A percentile compares a stretch with the other conserved stretches of the same genome.
Evolutionary conservation across 192 early-diverging fungal genomes (phyloP).

Genomic region (Coemansia sp.): DNA sequence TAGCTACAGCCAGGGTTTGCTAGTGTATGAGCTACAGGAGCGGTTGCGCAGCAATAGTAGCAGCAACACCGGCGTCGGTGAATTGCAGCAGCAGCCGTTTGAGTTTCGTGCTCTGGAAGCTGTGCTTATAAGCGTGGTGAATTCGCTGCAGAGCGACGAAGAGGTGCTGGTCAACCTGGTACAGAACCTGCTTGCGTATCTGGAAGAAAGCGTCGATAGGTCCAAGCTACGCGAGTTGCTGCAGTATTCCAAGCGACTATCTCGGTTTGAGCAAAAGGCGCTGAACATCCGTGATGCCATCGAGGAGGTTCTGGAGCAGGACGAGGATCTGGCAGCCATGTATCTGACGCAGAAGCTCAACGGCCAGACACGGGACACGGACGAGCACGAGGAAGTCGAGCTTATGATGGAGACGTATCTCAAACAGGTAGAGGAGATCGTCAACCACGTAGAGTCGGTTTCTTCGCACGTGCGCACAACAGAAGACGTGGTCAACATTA

Average conservation of each 20-base stretch:
- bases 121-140: constrained; percentile 72
- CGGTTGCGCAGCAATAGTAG: constrained; percentile 60
- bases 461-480: constrained; percentile 74
- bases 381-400: constrained; percentile 88
- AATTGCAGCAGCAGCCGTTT: constrained; percentile 31
- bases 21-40: constrained; percentile 80
- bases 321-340: constrained; percentile 90
- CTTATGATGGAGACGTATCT: constrained; percentile 88
- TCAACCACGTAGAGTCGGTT: constrained; percentile 68
- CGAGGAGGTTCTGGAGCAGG: constrained; percentile 79
- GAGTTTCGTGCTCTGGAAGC: constrained; percentile 77
- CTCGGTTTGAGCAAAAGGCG: constrained; percentile 78
- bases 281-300: constrained; percentile 76
- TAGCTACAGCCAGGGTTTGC: constrained; percentile 71
- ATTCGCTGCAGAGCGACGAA: constrained; percentile 67
- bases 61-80: neutral
- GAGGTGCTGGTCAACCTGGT: constrained; percentile 70
- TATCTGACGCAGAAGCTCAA: constrained; percentile 81
- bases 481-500: constrained; percentile 82
- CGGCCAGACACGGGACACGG: constrained; percentile 54
- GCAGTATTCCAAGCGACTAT: constrained; percentile 73
- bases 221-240: constrained; percentile 77
- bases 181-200: constrained; percentile 63
- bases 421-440: constrained; percentile 84
- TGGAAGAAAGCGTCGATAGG: constrained; percentile 75